phyloP scores from a whole-genome alignment of 768 basidiomycete species.

The Amanita subjunquillea region DNA sequence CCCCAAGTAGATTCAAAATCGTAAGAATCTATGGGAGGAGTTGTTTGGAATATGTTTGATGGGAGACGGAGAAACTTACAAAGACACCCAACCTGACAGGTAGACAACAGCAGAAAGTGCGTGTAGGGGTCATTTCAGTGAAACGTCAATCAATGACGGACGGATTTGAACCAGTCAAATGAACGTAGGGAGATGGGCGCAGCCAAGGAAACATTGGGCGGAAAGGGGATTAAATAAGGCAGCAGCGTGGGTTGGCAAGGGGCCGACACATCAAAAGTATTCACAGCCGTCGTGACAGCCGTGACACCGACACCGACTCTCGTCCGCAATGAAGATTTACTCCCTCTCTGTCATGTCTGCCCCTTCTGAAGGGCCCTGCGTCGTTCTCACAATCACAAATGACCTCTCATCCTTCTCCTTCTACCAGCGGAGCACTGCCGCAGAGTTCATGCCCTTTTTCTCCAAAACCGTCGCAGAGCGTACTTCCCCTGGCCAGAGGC shows the following conservation, averaged over 20 bases:
- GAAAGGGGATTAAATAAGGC: background rate
- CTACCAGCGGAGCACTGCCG: conserved; percentile 81
- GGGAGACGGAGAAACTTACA: conserved; percentile 20
- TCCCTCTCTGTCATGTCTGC: conserved; percentile 67
- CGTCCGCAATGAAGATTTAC: conserved; percentile 69
- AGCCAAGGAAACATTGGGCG: background rate
- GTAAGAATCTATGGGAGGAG: conserved; percentile 14
- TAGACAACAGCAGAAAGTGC: conserved; percentile 56
- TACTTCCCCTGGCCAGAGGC: conserved; percentile 79
- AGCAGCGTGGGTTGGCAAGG: background rate
- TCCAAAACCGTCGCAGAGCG: conserved; percentile 87
- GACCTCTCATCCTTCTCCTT: conserved; percentile 91
- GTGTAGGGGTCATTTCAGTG: conserved; percentile 27
- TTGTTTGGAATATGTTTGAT: background rate
- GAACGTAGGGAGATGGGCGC: background rate
- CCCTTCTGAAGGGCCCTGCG: conserved; percentile 52
- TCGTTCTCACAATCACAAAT: conserved; percentile 53
- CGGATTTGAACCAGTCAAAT: conserved; percentile 1
- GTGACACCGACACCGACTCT: background rate
- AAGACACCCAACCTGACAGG: conserved; percentile 57
- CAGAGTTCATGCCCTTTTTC: conserved; percentile 92
- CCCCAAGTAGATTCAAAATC: conserved; percentile 33
- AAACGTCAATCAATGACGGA: conserved; percentile 5
- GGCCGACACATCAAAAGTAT: background rate
- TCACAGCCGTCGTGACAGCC: background rate